Base-by-base conservation (phyloP, 352 stramenopile species). In the Pythium phragmiticola region DNA sequence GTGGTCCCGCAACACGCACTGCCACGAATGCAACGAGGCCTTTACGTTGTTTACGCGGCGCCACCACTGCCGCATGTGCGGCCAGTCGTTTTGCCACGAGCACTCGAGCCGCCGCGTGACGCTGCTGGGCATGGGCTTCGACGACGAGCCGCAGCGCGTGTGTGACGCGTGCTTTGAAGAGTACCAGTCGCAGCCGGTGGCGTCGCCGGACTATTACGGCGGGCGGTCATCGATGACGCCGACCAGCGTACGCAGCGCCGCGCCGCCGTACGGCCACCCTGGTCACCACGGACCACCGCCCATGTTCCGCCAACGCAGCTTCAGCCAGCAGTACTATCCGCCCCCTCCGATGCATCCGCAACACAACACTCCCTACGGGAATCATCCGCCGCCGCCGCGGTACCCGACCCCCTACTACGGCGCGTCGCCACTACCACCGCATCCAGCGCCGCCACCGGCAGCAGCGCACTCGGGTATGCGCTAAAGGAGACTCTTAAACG, bases 51-150 rank as follows among this genome's bases (percentile, higher is more conserved):
- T 95, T 26, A 76, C 87, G 49, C 83, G 87, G 6, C 84, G 87
- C 14, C 87, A 95, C 57, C 85, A 95, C 65, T 95, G 87, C 60
- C 87, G 87, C 30, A 90, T 92, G 78, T 95, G 87, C 49, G 87
- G 87, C 21, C 89, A 90, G 47, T 94, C 84, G 46, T 95, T 95
- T 72, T 95, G 87, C 56, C 83, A 93, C 57, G 74, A 94, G 39
- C 85, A 94, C 64, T 94, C 87, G 37, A 92, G 71, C 49, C 80
- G 85, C 14, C 83, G 85, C 8, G 73, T 92, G 16, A 80, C 84
- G 12, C 72, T 95, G 19, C 74, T 85, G 19, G 82, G 81, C 26
- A 92, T 93, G 47, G 87, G 87, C 37, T 94, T 92, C 41, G 82
- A 93, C 45, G 75, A 91, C 48, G 85, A 92, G 60, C 87, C 87